Percentiles rank a stretch among this genome's conserved stretches.
phyloP scores from a whole-genome alignment of 179 eudicot species.

The Amaranthus tricolor region DNA sequence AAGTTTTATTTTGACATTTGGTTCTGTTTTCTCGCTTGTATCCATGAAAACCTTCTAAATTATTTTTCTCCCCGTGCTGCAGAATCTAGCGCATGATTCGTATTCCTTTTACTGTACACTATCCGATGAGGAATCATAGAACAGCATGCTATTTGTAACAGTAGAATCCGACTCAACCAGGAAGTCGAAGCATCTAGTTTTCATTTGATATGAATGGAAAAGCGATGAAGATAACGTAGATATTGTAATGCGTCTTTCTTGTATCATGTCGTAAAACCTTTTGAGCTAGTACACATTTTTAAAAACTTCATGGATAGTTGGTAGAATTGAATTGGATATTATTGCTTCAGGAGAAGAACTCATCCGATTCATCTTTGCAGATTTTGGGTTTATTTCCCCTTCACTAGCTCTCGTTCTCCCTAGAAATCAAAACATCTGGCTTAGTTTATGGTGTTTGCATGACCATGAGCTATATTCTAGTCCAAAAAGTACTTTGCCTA shows the following conservation, averaged over 20 bases:
- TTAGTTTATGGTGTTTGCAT: no score
- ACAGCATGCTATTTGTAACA: conserved; percentile 4
- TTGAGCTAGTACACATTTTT: not conserved
- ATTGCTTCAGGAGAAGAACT: conserved; percentile 1
- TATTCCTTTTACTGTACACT: conserved; percentile 52
- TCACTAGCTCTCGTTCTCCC: not conserved
- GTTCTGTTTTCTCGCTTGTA: not conserved
- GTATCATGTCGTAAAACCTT: conserved; percentile 14
- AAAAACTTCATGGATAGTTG: not conserved
- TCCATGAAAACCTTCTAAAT: conserved; percentile 6
- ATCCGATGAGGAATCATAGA: conserved; percentile 24
- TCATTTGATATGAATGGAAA: not conserved
- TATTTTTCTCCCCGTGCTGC: conserved; percentile 33
- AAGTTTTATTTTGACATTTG: not conserved
- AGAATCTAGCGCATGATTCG: conserved; percentile 92
- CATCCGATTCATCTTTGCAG: not conserved
- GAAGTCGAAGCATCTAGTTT: not conserved
- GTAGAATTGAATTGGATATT: not conserved
- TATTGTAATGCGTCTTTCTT: conserved; percentile 18
- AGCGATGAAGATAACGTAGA: conserved; percentile 8
- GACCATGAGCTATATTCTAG: no score
- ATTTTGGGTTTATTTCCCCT: no score
- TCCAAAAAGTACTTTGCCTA: no score
- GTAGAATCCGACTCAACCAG: not conserved
- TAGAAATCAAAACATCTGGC: not conserved